These are phyloP conservation scores for Claviceps fusiformis DNA, from an alignment of 2,329 filamentous ascomycete genomes.

Conservation along the genomic window DNA sequence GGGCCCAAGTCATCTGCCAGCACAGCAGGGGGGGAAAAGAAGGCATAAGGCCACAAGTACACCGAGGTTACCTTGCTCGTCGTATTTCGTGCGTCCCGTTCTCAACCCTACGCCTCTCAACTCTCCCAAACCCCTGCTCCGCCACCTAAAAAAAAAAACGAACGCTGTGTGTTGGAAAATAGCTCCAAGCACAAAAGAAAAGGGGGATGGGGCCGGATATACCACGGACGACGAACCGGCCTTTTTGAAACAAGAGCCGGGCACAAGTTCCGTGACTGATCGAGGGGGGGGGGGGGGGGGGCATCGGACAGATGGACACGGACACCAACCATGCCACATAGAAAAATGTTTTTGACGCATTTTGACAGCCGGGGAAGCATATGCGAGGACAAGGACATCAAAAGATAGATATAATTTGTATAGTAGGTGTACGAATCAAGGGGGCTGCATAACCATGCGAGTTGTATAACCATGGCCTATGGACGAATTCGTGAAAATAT, in stretches of 20 bases:
- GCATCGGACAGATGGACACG: neutral
- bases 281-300: too few relatives aligned
- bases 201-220: neutral
- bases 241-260: neutral
- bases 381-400: neutral
- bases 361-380: neutral
- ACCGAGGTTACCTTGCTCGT: neutral
- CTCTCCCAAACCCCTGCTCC: too few relatives aligned
- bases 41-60: slow-evolving; percentile 6
- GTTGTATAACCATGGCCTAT: neutral
- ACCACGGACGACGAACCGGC: neutral
- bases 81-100: neutral
- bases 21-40: slow-evolving; percentile 6
- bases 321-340: slow-evolving; percentile 1
- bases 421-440: slow-evolving; percentile 4
- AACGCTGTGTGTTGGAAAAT: neutral
- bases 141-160: neutral
- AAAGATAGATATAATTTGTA: slow-evolving; percentile 1
- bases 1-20: slow-evolving; percentile 6
- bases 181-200: neutral
- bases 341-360: slow-evolving; percentile 1
- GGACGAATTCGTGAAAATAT: neutral
- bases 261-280: neutral
- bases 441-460: too few relatives aligned
- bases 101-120: neutral